Evolutionary conservation across 352 stramenopile species (phyloP).

Genomic region (Elongisporangium anandrum): DNA sequence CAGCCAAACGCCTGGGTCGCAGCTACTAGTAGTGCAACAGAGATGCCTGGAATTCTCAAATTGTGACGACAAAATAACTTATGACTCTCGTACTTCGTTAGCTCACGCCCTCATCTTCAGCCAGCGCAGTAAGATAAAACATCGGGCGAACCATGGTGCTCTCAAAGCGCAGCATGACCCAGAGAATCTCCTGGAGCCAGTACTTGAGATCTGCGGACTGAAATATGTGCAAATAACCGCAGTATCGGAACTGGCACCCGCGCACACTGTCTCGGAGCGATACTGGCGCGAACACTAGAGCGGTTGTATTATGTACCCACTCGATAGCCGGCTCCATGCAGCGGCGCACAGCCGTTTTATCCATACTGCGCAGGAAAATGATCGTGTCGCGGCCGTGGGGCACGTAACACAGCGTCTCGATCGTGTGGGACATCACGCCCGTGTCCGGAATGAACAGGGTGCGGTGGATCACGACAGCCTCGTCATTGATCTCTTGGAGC

Average conservation of each 20-base stretch:
- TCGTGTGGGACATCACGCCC: slow-evolving; percentile 18
- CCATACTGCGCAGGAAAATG: slow-evolving; percentile 26
- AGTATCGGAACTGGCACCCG: slow-evolving; percentile 29
- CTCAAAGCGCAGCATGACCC: slow-evolving; percentile 37
- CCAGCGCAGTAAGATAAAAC: slow-evolving; percentile 10
- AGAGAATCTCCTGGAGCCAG: slow-evolving; percentile 46
- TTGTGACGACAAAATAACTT: neutral
- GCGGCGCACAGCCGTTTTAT: slow-evolving; percentile 8
- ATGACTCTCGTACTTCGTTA: neutral
- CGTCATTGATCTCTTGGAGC: slow-evolving; percentile 29
- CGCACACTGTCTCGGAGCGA: neutral
- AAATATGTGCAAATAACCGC: slow-evolving; percentile 16
- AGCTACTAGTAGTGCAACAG: neutral
- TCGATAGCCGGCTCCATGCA: slow-evolving; percentile 6
- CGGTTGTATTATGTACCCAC: slow-evolving; percentile 17
- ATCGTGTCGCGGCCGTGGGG: slow-evolving; percentile 17
- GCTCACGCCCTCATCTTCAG: neutral
- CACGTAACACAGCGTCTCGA: slow-evolving; percentile 29
- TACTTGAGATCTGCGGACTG: slow-evolving; percentile 19
- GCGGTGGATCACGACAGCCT: slow-evolving; percentile 31
- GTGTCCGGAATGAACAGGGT: slow-evolving; percentile 34
- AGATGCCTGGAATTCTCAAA: neutral
- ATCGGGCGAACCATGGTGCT: slow-evolving; percentile 27
- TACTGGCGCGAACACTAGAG: slow-evolving; percentile 22
- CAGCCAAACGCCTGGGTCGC: neutral